A percentile compares a stretch with the other conserved stretches of the same genome.
phyloP scores from a whole-genome alignment of 805 yeast species.

The Lachancea sp. region DNA sequence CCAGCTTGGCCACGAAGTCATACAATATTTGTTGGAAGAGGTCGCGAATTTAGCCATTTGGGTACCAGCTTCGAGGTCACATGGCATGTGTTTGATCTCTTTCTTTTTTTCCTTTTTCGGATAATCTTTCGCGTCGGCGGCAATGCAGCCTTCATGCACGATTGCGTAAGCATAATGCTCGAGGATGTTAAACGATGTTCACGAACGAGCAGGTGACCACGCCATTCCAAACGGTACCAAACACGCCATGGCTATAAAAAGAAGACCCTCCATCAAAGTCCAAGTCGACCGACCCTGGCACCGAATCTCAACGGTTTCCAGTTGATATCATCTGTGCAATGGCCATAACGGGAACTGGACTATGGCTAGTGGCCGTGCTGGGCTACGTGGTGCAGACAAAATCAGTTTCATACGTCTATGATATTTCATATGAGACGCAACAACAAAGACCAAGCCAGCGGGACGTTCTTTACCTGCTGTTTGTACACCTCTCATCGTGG shows the following conservation, averaged over 20 bases:
- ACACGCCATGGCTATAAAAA: no score
- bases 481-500: slow-evolving; percentile 8
- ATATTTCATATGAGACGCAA: background rate
- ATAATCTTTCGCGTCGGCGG: no score
- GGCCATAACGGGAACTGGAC: background rate
- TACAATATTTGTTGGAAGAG: background rate
- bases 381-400: slow-evolving; percentile 28
- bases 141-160: background rate
- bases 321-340: no score
- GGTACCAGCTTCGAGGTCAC: background rate
- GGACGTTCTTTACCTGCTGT: slow-evolving; percentile 3
- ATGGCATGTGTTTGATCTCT: background rate
- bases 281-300: no score
- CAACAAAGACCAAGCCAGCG: background rate
- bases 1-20: slow-evolving; percentile 55
- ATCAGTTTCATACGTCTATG: slow-evolving; percentile 20
- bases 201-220: background rate
- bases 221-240: no score
- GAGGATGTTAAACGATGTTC: background rate
- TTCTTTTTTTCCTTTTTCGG: no score
- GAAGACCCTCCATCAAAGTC: no score
- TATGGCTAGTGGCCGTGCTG: slow-evolving; percentile 24
- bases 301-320: no score
- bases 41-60: background rate
- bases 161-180: background rate